A percentile compares a stretch with the other conserved stretches of the same genome.
Conservation (phyloP, 257 asterid genomes). For the Gentiana straminea region DNA sequence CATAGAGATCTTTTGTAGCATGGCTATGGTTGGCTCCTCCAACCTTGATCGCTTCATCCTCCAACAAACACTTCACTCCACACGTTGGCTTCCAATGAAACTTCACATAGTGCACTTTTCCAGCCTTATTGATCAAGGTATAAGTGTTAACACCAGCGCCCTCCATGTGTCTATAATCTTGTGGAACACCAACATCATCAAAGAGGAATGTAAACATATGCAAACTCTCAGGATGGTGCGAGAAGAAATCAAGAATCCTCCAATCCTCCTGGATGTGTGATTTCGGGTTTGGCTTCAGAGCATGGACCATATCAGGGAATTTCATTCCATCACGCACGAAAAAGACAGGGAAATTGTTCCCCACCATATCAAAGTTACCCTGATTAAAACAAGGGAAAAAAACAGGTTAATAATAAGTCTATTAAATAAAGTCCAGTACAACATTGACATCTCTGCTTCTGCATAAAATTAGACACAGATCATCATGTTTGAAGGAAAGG, state of each 20-base stretch:
- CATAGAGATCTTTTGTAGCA: conserved; percentile 91
- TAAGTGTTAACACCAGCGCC: conserved; percentile 92
- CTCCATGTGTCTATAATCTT: conserved; percentile 95
- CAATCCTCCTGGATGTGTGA: conserved; percentile 94
- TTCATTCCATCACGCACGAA: conserved; percentile 90
- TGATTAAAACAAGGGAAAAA: conserved; percentile 11
- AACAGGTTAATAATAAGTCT: too few species aligned
- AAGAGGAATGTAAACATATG: conserved; percentile 75
- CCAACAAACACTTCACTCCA: conserved; percentile 76
- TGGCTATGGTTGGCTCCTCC: conserved; percentile 96
- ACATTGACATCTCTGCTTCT: too few species aligned
- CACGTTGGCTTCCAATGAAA: conserved; percentile 99
- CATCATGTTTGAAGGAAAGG: too few species aligned
- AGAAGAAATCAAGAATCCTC: conserved; percentile 87
- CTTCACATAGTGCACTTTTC: conserved; percentile 77
- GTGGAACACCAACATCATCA: conserved; percentile 87
- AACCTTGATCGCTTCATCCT: conserved; percentile 66
- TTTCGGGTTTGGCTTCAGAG: conserved; percentile 88
- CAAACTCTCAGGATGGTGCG: conserved; percentile 92
- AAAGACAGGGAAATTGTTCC: conserved; percentile 94
- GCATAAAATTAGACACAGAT: too few species aligned
- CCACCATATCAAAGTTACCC: conserved; percentile 97
- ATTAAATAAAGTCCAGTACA: too few species aligned
- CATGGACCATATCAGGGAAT: conserved; percentile 85
- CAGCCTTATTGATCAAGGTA: conserved; percentile 76